phyloP scores from a whole-genome alignment of 2,329 filamentous ascomycete species.

The Scytalidium sp. region DNA sequence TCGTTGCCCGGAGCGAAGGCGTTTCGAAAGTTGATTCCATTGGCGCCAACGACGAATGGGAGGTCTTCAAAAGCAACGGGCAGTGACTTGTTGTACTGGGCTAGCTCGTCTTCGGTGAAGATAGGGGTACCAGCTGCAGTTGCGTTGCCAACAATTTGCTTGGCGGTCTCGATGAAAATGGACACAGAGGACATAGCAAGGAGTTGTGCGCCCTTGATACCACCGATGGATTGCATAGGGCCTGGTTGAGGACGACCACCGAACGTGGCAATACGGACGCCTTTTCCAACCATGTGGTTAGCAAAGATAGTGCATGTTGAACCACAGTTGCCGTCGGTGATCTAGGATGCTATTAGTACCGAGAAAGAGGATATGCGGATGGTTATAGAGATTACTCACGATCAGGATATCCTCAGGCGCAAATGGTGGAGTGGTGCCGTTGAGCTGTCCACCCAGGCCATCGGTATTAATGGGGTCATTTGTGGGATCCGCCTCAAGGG shows the following conservation, averaged over 20 bases:
- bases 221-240: constrained; percentile 51
- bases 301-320: constrained; percentile 56
- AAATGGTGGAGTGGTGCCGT: constrained; percentile 26
- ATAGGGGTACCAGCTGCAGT: neutral
- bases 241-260: constrained; percentile 46
- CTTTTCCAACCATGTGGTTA: constrained; percentile 51
- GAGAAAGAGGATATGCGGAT: neutral
- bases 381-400: constrained; percentile 10
- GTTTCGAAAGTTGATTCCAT: constrained; percentile 36
- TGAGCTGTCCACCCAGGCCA: neutral
- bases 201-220: constrained; percentile 47
- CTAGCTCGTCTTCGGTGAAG: neutral
- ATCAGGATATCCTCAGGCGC: constrained; percentile 37
- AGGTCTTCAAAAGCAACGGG: neutral
- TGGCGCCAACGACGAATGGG: neutral
- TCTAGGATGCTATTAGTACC: constrained; percentile 8
- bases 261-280: constrained; percentile 50
- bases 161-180: neutral
- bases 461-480: neutral
- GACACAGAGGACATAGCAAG: constrained; percentile 3
- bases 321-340: constrained; percentile 58
- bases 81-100: neutral
- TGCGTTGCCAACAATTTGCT: neutral
- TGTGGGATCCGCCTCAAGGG: neutral
- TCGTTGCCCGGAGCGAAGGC: constrained; percentile 24